These are phyloP conservation scores for Lathyrus aphaca DNA, from an alignment of 306 rosid species.

Conservation along the genomic window DNA sequence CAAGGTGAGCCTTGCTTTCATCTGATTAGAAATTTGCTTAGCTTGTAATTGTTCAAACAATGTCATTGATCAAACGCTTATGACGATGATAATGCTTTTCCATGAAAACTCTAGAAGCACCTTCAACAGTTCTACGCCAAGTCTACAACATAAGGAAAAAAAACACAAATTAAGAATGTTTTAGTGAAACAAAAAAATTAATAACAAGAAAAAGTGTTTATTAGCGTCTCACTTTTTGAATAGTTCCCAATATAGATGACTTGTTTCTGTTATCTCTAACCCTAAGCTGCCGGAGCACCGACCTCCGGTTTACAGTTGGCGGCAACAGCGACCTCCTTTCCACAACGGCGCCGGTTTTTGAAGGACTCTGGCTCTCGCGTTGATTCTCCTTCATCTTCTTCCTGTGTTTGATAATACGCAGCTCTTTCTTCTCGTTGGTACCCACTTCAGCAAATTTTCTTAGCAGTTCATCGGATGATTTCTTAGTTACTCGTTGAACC, in stretches of 20 bases:
- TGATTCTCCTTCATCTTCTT: slow-evolving; percentile 42
- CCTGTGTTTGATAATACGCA: slow-evolving; percentile 33
- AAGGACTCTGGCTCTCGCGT: slow-evolving; percentile 53
- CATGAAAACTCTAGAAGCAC: slow-evolving; percentile 78
- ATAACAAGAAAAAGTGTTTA: neutral
- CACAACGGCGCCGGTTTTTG: slow-evolving; percentile 34
- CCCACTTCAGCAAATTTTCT: slow-evolving; percentile 63
- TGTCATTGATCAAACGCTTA: slow-evolving; percentile 75
- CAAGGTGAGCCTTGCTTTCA: slow-evolving; percentile 13
- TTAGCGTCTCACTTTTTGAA: slow-evolving; percentile 59
- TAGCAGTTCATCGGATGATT: slow-evolving; percentile 84
- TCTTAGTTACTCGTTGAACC: slow-evolving; percentile 73
- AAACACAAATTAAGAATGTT: neutral
- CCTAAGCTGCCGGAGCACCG: slow-evolving; percentile 59
- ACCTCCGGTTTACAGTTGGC: slow-evolving; percentile 43
- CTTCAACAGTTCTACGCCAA: slow-evolving; percentile 82
- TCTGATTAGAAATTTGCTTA: slow-evolving; percentile 4
- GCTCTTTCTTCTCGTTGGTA: slow-evolving; percentile 38
- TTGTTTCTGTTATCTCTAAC: slow-evolving; percentile 61
- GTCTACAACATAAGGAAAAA: slow-evolving; percentile 49
- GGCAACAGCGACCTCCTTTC: slow-evolving; percentile 76
- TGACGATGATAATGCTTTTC: slow-evolving; percentile 87
- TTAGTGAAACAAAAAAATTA: neutral
- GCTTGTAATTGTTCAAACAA: slow-evolving; percentile 38
- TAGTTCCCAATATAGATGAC: slow-evolving; percentile 61